A percentile compares a stretch with the other conserved stretches of the same genome.
Evolutionary conservation across 352 stramenopile species (phyloP).

Genomic region (Salisapilia sapeloensis): DNA sequence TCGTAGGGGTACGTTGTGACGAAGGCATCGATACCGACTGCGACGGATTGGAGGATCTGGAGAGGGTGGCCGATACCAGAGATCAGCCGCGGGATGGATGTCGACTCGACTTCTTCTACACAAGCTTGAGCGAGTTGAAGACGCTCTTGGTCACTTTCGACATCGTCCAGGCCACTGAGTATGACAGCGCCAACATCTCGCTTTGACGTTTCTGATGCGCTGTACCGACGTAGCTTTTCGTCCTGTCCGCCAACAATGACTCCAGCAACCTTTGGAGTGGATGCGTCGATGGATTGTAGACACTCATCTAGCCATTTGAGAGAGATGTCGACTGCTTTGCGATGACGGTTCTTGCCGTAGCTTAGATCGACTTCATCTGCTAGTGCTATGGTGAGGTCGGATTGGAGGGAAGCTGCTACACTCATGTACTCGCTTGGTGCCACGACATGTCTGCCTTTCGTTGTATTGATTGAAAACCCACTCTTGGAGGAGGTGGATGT

Average conservation of each 20-base stretch:
- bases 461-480: constrained; percentile 39
- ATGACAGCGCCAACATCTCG: constrained; percentile 45
- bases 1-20: constrained; percentile 42
- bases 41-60: constrained; percentile 29
- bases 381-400: constrained; percentile 41
- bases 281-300: constrained; percentile 7
- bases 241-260: constrained; percentile 53
- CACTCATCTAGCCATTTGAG: constrained; percentile 61
- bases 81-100: constrained; percentile 28
- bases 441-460: constrained; percentile 23
- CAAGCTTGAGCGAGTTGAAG: constrained; percentile 25
- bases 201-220: constrained; percentile 41
- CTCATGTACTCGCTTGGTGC: constrained; percentile 39
- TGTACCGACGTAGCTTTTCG: constrained; percentile 26
- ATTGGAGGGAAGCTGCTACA: constrained; percentile 19
- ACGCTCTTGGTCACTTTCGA: constrained; percentile 13
- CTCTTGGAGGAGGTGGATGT: constrained; percentile 37
- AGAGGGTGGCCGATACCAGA: constrained; percentile 50
- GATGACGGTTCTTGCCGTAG: constrained; percentile 49
- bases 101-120: constrained; percentile 13
- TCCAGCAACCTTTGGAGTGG: constrained; percentile 22
- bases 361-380: constrained; percentile 41
- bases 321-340: constrained; percentile 34
- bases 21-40: constrained; percentile 42
- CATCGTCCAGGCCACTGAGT: constrained; percentile 39